Base-by-base conservation (phyloP, 179 eudicot genomes). In the Carnegiea gigantea region DNA sequence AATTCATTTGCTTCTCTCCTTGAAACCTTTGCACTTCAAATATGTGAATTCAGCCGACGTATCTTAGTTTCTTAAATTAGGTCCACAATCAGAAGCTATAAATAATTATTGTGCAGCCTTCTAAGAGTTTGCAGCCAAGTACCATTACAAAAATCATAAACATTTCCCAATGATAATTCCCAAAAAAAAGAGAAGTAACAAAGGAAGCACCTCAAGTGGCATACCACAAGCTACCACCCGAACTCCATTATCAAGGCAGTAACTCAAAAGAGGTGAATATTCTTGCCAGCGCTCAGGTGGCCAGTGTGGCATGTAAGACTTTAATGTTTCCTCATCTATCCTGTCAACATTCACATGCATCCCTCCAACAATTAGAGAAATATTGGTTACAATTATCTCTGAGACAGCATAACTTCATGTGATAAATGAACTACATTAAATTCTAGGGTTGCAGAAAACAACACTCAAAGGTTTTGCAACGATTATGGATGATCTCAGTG, bases 261-360 rank as follows among this genome's bases (percentile, higher is more conserved):
- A 95, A 83, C 53, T 87, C 77, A 95, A 83, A 73, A 95, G 92
- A 70, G 97, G 96, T 85, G 93, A 97, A 76, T 90, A 92, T 80
- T 95, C 99, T 84, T 88, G 98, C 99, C 99, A 95, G 75, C 91
- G 85, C 78, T 95, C 87, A 78, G 99, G 90, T 65, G 98, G 88
- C 98, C 98, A 95, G 87, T 94, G 91, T 81, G 93, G 75, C 33
- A 88, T 89, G 82, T 84, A 91, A 73, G 91, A 84, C 84, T 91
- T 90, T 76, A 95, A 83, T 28, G 86, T 86, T 79, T 91, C 97
- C 82, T 92, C 99, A 80, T 84, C 88, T 82, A 94, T 92, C 87
- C 99, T 95, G 94, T 77, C 81, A 88, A 49, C 79, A 88, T 78
- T 65, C 74, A 87, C 36, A 84, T 70, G 72, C 77, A 83, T 86